Conservation (phyloP, 2,329 filamentous ascomycete genomes). For the Trichothecium sympodiale region DNA sequence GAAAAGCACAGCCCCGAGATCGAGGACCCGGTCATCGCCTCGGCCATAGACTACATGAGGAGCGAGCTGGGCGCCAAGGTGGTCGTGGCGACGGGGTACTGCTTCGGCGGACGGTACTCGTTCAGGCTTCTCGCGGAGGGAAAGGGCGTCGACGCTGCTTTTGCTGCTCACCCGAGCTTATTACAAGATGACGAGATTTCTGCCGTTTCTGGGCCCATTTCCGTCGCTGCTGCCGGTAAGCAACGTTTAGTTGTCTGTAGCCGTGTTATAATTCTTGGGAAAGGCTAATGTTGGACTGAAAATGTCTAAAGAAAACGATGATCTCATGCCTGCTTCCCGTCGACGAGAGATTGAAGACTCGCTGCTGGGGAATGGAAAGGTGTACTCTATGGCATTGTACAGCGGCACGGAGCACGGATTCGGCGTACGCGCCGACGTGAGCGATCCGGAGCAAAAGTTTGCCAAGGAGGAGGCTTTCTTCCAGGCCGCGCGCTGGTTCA, state of each 20-base stretch:
- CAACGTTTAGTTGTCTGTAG: too few relatives aligned
- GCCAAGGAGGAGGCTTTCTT: constrained; percentile 65
- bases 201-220: constrained; percentile 37
- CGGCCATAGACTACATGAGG: constrained; percentile 19
- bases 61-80: constrained; percentile 29
- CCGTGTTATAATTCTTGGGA: too few relatives aligned
- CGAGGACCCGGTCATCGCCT: constrained; percentile 11
- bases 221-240: constrained; percentile 46
- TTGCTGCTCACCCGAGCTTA: constrained; percentile 50
- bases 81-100: constrained; percentile 46
- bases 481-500: constrained; percentile 64
- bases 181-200: constrained; percentile 42
- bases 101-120: constrained; percentile 47
- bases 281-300: neutral
- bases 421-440: constrained; percentile 50
- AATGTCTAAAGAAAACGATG: constrained; percentile 34
- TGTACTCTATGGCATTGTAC: constrained; percentile 58
- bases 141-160: constrained; percentile 41
- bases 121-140: constrained; percentile 39
- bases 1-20: constrained; percentile 8
- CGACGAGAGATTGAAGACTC: constrained; percentile 42
- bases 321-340: constrained; percentile 38
- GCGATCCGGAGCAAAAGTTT: constrained; percentile 42
- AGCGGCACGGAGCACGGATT: constrained; percentile 60
- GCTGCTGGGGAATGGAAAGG: constrained; percentile 32